Evolutionary conservation across 192 early-diverging fungal species (phyloP).

Genomic region (Geosiphon pyriformis): DNA sequence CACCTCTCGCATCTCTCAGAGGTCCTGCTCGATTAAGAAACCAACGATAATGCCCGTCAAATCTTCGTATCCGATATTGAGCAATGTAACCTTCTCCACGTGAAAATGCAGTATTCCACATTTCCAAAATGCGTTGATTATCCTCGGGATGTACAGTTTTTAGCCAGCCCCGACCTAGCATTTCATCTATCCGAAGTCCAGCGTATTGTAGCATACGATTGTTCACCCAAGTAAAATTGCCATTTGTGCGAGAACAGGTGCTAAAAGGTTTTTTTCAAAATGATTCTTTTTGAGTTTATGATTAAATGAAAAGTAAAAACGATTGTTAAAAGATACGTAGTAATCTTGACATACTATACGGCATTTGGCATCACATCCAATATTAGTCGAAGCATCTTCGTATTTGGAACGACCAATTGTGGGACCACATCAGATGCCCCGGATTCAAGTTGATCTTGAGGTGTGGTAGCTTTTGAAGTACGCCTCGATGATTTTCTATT

Average conservation of each 20-base stretch:
- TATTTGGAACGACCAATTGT: conserved; percentile 31
- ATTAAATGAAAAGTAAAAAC: neutral
- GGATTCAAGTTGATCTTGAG: too few species aligned
- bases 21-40: conserved; percentile 49
- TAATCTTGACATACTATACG: conserved; percentile 44
- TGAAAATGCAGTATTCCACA: conserved; percentile 42
- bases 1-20: conserved; percentile 43
- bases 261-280: too few species aligned
- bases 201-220: conserved; percentile 48
- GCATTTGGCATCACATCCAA: conserved; percentile 52
- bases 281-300: neutral
- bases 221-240: conserved; percentile 51
- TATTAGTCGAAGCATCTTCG: conserved; percentile 42
- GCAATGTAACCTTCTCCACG: conserved; percentile 46
- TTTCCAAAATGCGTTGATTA: conserved; percentile 25
- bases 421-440: neutral
- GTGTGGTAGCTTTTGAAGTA: neutral
- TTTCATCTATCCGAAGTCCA: conserved; percentile 30
- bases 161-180: conserved; percentile 43
- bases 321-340: neutral
- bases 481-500: conserved; percentile 4
- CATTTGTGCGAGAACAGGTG: conserved; percentile 40
- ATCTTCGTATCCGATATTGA: conserved; percentile 46
- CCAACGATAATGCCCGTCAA: conserved; percentile 51
- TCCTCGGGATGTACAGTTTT: conserved; percentile 50